Conservation (phyloP, 1,284 basidiomycete genomes). For the Grifola frondosa region DNA sequence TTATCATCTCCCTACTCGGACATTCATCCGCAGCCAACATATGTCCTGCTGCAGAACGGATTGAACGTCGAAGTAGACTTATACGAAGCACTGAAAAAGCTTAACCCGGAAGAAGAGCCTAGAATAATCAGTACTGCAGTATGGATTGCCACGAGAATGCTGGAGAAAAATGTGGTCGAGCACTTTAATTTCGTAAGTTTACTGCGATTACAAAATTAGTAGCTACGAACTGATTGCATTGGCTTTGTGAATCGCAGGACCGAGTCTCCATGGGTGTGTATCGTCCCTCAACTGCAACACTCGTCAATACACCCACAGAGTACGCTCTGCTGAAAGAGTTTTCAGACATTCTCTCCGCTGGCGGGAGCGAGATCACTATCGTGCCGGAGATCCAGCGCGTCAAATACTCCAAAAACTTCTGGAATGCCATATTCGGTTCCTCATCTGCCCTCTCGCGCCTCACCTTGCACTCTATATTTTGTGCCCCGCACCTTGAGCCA, state of each 20-base stretch:
- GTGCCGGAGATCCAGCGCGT: conserved; percentile 59
- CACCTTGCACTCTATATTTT: conserved; percentile 53
- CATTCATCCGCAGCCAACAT: conserved; percentile 51
- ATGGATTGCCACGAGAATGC: conserved; percentile 53
- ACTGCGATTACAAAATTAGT: too few species aligned
- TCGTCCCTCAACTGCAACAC: conserved; percentile 41
- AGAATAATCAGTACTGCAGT: conserved; percentile 55
- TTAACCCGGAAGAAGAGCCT: conserved; percentile 39
- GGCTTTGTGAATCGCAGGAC: conserved; percentile 38
- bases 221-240: too few species aligned
- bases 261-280: conserved; percentile 54
- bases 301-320: conserved; percentile 45
- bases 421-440: conserved; percentile 59
- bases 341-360: conserved; percentile 42
- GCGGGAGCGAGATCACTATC: conserved; percentile 49
- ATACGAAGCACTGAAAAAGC: conserved; percentile 49
- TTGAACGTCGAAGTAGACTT: conserved; percentile 72
- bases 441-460: conserved; percentile 51
- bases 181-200: conserved; percentile 52
- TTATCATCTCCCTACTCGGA: conserved; percentile 51
- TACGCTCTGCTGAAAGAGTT: conserved; percentile 45
- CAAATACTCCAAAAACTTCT: conserved; percentile 66
- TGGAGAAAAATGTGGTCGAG: conserved; percentile 46
- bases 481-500: conserved; percentile 35
- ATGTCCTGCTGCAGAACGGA: conserved; percentile 77